Evolutionary conservation across 2,329 filamentous ascomycete species (phyloP), one percentile per base, ranked within the genome.

Genomic region (Nemania bipapillata): DNA sequence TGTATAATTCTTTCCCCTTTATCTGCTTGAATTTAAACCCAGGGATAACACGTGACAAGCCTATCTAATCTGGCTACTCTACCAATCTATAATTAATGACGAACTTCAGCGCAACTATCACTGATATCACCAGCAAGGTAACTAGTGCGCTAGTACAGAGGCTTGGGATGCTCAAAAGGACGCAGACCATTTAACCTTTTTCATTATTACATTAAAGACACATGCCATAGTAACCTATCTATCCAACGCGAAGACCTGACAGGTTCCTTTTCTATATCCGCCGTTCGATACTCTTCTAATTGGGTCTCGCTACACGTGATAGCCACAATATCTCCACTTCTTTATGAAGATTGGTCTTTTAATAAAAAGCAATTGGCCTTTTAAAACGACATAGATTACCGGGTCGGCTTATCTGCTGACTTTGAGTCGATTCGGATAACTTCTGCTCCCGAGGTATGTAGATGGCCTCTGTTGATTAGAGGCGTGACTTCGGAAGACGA

Each of bases 191-290:
- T 54, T 20, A 40, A 12, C 24, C 32, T 8, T 52, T 55, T 52
- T 53, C 12, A 22, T 62, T 47, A 42, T 63, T 37, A 57, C 11
- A 57, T 63, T 57, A 26, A 28, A 53, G 42, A 57, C 58, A 58
- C 30, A 26, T 37, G 20, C 28, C 52, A n/a, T 17, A 11, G n/a
- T 24, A 52, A 30, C 42, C 9, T 35, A 30, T 52, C 45, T 63
- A 63, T 63, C 35, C 37, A 49, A 53, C 54, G 45, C n/a, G 22
- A 24, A 50, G 56, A 62, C 20, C 32, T 55, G 17, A 35, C 8
- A 52, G 32, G 28, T 53, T 17, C 7, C 40, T 30, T 45, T 11
- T 56, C 17, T 7, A 55, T n/a, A 45, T 42, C 32, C 28, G 11
- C 20, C 42, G n/a, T 26, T 50, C 57, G 28, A 28, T 37, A 15